These are phyloP conservation scores for Pseudogymnoascus sp. DNA, from an alignment of 2,329 filamentous ascomycete genomes.

Conservation along the genomic window DNA sequence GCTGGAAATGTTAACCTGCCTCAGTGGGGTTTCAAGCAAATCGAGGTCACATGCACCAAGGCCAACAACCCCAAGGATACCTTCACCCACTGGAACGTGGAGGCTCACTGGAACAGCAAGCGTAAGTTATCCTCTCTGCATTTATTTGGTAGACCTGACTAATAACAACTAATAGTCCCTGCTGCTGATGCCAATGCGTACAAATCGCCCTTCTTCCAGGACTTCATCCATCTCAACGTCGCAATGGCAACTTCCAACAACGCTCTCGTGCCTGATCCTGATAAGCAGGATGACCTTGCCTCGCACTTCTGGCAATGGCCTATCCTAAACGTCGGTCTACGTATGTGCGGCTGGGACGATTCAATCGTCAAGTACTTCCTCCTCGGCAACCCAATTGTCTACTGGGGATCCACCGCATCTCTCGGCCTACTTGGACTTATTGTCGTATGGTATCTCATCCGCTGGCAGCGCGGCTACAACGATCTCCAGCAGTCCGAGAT, in stretches of 20 bases:
- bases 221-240: conserved; percentile 96
- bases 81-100: conserved; percentile 98
- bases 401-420: conserved; percentile 85
- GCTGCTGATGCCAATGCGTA: conserved; percentile 84
- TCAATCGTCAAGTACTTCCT: conserved; percentile 96
- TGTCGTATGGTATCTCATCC: conserved; percentile 76
- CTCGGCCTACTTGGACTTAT: conserved; percentile 68
- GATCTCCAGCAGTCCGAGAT: conserved; percentile 77
- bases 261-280: conserved; percentile 90
- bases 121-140: conserved; percentile 50
- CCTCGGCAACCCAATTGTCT: conserved; percentile 90
- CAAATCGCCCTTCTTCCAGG: conserved; percentile 94
- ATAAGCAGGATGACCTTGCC: conserved; percentile 97
- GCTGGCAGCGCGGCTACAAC: conserved; percentile 91
- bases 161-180: conserved; percentile 56
- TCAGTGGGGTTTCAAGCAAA: conserved; percentile 99
- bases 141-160: background rate
- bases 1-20: conserved; percentile 94
- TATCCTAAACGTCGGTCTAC: conserved; percentile 85
- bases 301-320: conserved; percentile 99
- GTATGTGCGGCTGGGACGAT: conserved; percentile 99
- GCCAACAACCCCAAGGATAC: conserved; percentile 86
- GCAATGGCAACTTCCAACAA: conserved; percentile 99
- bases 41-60: conserved; percentile 93
- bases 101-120: conserved; percentile 89